Evolutionary conservation across 2,329 filamentous ascomycete genomes (phyloP).

Genomic region (Pseudopyricularia cyperi): DNA sequence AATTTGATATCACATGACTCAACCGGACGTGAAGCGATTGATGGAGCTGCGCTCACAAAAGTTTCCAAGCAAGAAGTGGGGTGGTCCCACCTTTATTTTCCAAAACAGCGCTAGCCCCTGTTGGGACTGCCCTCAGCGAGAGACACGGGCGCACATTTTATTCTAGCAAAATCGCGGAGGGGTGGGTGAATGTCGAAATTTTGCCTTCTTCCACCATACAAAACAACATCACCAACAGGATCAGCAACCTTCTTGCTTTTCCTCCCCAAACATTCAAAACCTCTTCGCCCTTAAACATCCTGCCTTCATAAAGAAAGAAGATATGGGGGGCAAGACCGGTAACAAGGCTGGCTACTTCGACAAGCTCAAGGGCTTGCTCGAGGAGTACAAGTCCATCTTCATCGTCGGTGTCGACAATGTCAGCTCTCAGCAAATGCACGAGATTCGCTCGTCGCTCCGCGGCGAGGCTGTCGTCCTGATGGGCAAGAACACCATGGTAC

Average conservation of each 20-base stretch:
- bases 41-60: not conserved
- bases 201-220: not conserved
- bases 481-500: conserved; percentile 99
- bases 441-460: conserved; percentile 89
- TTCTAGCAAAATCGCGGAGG: not conserved
- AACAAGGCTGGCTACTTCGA: conserved; percentile 98
- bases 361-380: conserved; percentile 95
- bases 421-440: conserved; percentile 99
- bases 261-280: conserved; percentile 5
- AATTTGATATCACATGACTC: conserved; percentile 5
- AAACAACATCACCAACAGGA: conserved; percentile 1
- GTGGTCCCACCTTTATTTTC: not conserved
- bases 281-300: conserved; percentile 87
- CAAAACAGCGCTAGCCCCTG: not conserved
- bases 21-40: not conserved
- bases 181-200: not conserved
- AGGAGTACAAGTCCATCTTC: conserved; percentile 96
- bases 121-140: not conserved
- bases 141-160: not conserved
- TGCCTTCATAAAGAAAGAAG: conserved; percentile 86
- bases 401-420: conserved; percentile 99
- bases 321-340: conserved; percentile 89
- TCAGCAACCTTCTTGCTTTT: conserved; percentile 3
- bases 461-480: conserved; percentile 91
- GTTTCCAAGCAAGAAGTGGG: too few relatives aligned